Percentiles rank a stretch among this genome's conserved stretches.
phyloP scores from a whole-genome alignment of 805 yeast species.

The Cyberlindnera xylosilytica region DNA sequence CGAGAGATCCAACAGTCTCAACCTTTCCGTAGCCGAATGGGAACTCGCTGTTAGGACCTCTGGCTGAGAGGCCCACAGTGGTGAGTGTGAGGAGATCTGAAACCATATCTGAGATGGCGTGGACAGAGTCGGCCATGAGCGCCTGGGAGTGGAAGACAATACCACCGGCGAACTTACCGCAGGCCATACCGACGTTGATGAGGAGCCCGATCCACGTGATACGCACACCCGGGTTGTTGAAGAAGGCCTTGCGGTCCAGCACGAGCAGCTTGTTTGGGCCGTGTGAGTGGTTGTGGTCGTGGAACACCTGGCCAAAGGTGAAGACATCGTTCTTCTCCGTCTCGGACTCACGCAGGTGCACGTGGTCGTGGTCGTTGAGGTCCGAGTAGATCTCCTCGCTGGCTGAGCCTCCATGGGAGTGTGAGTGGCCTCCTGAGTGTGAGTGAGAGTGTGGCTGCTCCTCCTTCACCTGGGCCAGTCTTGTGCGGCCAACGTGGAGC shows the following conservation, averaged over 20 bases:
- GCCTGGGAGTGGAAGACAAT: slow-evolving; percentile 92
- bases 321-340: slow-evolving; percentile 39
- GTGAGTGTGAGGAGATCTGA: slow-evolving; percentile 87
- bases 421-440: slow-evolving; percentile 27
- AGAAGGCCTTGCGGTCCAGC: slow-evolving; percentile 40
- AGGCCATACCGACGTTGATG: slow-evolving; percentile 83
- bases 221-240: slow-evolving; percentile 79
- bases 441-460: slow-evolving; percentile 24
- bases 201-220: slow-evolving; percentile 90
- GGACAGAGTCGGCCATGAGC: slow-evolving; percentile 89
- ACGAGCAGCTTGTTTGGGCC: slow-evolving; percentile 32
- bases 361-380: slow-evolving; percentile 34
- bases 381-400: slow-evolving; percentile 6
- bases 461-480: slow-evolving; percentile 8
- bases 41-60: slow-evolving; percentile 53
- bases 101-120: slow-evolving; percentile 85
- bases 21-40: slow-evolving; percentile 93
- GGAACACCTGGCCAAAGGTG: slow-evolving; percentile 32
- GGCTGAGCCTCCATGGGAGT: slow-evolving; percentile 25
- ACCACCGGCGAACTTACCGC: slow-evolving; percentile 86
- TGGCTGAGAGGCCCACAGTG: slow-evolving; percentile 75
- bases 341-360: slow-evolving; percentile 41
- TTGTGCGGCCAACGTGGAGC: slow-evolving; percentile 3
- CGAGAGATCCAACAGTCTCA: slow-evolving; percentile 87
- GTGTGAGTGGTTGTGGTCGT: slow-evolving; percentile 34